Percentiles rank a stretch among this genome's conserved stretches.
phyloP scores from a whole-genome alignment of 768 basidiomycete species.

The Russula foetens region DNA sequence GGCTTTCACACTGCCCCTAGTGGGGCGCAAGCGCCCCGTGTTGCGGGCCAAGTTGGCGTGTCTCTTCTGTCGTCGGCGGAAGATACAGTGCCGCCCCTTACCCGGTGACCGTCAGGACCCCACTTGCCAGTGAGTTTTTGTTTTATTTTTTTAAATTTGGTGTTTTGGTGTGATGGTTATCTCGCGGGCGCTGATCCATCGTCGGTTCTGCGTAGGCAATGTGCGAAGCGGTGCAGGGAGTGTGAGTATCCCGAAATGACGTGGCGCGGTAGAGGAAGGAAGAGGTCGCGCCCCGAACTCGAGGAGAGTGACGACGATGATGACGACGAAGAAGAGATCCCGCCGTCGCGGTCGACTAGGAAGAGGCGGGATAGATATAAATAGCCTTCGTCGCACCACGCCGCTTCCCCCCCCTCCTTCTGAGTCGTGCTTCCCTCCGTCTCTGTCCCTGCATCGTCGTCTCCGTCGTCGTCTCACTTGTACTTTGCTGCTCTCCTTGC shows the following conservation, averaged over 20 bases:
- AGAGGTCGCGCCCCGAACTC: neutral
- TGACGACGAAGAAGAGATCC: neutral
- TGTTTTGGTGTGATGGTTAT: too few species aligned
- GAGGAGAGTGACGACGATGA: conserved; percentile 9
- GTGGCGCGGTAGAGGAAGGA: conserved; percentile 15
- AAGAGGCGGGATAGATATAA: neutral
- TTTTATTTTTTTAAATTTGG: neutral
- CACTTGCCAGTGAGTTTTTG: conserved; percentile 8
- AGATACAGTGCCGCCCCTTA: conserved; percentile 14
- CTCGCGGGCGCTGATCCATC: neutral
- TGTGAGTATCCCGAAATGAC: conserved; percentile 17
- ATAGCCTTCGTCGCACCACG: neutral
- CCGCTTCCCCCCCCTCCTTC: too few species aligned
- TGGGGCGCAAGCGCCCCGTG: conserved; percentile 16
- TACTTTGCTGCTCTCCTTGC: neutral
- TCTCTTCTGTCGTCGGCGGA: conserved; percentile 17
- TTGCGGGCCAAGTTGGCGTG: conserved; percentile 14
- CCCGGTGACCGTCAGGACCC: neutral
- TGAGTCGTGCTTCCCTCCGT: too few species aligned
- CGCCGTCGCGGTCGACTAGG: neutral
- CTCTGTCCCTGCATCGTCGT: neutral
- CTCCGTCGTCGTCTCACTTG: neutral
- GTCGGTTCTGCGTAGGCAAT: neutral
- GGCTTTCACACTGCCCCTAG: conserved; percentile 8
- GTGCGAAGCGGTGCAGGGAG: conserved; percentile 7